Conservation (phyloP, 2,329 filamentous ascomycete species). For the Septoria petroselini region DNA sequence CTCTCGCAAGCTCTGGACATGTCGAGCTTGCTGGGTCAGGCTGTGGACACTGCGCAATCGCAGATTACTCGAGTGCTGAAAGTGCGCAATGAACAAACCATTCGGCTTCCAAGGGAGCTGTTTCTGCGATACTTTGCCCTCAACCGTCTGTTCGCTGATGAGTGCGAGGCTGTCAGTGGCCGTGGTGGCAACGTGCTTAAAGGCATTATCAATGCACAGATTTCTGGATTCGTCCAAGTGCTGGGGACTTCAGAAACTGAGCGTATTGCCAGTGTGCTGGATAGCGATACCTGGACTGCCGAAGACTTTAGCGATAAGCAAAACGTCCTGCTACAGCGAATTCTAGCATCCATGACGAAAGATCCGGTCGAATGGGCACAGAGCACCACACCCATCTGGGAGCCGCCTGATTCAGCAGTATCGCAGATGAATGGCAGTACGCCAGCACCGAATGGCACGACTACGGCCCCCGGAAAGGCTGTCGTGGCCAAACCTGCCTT, state of each 20-base stretch:
- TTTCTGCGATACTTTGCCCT: constrained; percentile 81
- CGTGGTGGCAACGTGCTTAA: constrained; percentile 73
- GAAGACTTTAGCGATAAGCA: constrained; percentile 69
- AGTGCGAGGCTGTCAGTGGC: constrained; percentile 81
- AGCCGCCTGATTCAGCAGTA: constrained; percentile 31
- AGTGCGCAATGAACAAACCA: constrained; percentile 71
- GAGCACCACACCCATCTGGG: constrained; percentile 52
- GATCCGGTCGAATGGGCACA: constrained; percentile 67
- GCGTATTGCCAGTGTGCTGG: constrained; percentile 71
- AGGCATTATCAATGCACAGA: constrained; percentile 75
- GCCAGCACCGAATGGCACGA: constrained; percentile 22
- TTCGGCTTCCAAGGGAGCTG: constrained; percentile 62
- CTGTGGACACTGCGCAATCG: constrained; percentile 72
- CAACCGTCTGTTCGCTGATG: constrained; percentile 78
- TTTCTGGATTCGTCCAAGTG: constrained; percentile 72
- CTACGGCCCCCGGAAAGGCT: constrained; percentile 19
- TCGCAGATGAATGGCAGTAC: constrained; percentile 34
- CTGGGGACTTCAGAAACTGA: constrained; percentile 72
- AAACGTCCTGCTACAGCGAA: constrained; percentile 57
- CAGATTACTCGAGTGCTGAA: constrained; percentile 73
- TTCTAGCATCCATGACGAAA: constrained; percentile 67
- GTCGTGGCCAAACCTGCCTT: constrained; percentile 51
- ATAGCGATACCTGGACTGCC: constrained; percentile 75
- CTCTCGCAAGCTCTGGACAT: constrained; percentile 74
- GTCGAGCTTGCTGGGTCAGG: constrained; percentile 72